Conservation (phyloP, 2,329 filamentous ascomycete genomes). For the Colletotrichum sp. region DNA sequence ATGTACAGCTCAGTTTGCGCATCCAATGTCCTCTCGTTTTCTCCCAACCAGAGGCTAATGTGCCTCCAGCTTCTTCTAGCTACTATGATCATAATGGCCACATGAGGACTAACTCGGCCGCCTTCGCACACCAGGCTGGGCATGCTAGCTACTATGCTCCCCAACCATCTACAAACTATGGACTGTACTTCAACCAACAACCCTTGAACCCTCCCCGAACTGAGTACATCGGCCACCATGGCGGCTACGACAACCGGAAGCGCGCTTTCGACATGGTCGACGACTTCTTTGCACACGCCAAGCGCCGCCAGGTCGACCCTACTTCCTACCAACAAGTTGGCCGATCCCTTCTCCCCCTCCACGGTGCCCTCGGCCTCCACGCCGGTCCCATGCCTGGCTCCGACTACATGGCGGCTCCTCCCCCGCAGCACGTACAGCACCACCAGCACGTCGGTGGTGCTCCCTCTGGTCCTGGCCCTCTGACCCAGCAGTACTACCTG, state of each 20-base stretch:
- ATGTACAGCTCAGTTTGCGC: conserved; percentile 34
- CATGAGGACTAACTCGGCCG: conserved; percentile 61
- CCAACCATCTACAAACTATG: conserved; percentile 63
- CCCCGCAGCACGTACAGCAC: conserved; percentile 25
- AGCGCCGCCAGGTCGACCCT: conserved; percentile 89
- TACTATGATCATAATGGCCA: conserved; percentile 72
- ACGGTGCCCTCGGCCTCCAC: conserved; percentile 71
- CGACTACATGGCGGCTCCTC: conserved; percentile 57
- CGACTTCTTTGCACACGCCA: conserved; percentile 92
- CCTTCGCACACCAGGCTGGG: conserved; percentile 62
- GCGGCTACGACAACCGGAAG: conserved; percentile 73
- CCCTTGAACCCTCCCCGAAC: conserved; percentile 55
- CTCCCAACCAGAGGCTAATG: conserved; percentile 45
- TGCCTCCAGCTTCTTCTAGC: conserved; percentile 53
- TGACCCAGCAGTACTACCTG: conserved; percentile 83
- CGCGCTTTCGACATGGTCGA: conserved; percentile 88
- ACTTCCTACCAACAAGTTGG: conserved; percentile 90
- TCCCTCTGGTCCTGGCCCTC: conserved; percentile 60
- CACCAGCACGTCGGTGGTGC: conserved; percentile 55
- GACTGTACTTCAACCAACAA: conserved; percentile 80
- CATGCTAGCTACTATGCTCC: conserved; percentile 64
- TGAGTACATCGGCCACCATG: conserved; percentile 69
- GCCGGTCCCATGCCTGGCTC: conserved; percentile 50
- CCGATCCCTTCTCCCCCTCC: conserved; percentile 83
- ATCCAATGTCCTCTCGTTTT: conserved; percentile 28